Base-by-base conservation (phyloP, 108 stramenopile genomes). In the Conticribra weissflogii region DNA sequence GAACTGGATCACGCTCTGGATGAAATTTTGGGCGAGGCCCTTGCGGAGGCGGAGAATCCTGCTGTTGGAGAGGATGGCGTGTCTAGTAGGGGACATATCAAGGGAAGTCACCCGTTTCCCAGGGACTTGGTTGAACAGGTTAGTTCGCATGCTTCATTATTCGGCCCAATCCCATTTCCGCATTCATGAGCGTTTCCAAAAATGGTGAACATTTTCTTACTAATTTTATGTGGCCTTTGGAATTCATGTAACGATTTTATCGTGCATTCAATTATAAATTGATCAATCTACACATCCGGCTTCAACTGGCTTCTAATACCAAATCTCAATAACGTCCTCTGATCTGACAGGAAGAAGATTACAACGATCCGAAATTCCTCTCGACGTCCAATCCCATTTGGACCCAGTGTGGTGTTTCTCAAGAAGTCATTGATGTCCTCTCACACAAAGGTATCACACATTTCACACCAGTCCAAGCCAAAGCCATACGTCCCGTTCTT, bases 401-500 rank as follows among this genome's bases (percentile, higher is more conserved):
- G 95, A 67, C 76, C 8, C 44, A 86, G 56, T 68, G 71, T 48
- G 92, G 92, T 45, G 51, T 96, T 29, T 54, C 79, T 27, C 85
- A 72, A 54, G 59, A 56, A n/a, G 76, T 96, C 49, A 90, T 96
- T 71, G 89, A 96, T 65, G 86, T 96, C 24, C 79, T 96, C n/a
- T 85, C 83, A 24, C 81, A 63, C 50, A 92, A 92, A 64, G 92
- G 91, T 33, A 94, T 96, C 48, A 82, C 81, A 1, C 71, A 81
- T n/a, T 90, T 96, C 63, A 96, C 95, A 34, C 89, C 89, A 3
- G 93, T 96, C 23, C 96, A 98, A 70, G 96, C 87, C 50, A 89
- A 91, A 71, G 96, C 97, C 23, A 97, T 92, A 53, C 76, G 78
- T 46, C 93, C 95, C 54, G 84, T 97, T 44, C 31, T 93, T 29